phyloP scores from a whole-genome alignment of 495 filamentous ascomycete genomes.

The Parathielavia appendiculata region DNA sequence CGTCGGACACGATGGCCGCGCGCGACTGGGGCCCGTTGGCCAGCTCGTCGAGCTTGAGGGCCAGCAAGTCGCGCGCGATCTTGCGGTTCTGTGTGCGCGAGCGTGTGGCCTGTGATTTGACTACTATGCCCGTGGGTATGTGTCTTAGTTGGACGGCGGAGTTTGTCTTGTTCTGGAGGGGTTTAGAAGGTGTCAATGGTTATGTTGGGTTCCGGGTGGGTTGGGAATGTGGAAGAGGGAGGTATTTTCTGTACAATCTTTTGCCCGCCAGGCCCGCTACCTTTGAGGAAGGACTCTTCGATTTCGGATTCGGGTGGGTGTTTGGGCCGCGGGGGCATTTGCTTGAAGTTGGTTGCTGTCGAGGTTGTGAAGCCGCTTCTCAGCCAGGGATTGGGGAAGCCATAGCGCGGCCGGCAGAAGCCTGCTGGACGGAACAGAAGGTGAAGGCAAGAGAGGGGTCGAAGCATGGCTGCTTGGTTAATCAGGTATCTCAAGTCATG shows the following conservation, averaged over 20 bases:
- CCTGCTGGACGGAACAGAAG: neutral
- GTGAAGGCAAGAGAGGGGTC: neutral
- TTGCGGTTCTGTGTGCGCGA: constrained; percentile 84
- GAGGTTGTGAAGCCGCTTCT: constrained; percentile 17
- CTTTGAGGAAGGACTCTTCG: constrained; percentile 80
- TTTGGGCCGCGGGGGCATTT: constrained; percentile 68
- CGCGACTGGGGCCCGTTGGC: constrained; percentile 46
- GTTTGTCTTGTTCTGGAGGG: constrained; percentile 81
- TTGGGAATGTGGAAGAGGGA: constrained; percentile 8
- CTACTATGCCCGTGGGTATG: constrained; percentile 77
- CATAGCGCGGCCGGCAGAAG: neutral
- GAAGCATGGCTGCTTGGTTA: constrained; percentile 7
- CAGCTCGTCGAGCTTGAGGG: constrained; percentile 66
- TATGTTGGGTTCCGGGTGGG: neutral
- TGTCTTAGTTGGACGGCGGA: constrained; percentile 94
- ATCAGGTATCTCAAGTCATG: neutral
- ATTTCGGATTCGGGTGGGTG: constrained; percentile 70
- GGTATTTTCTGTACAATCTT: constrained; percentile 60
- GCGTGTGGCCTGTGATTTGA: constrained; percentile 89
- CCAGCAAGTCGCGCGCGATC: constrained; percentile 72
- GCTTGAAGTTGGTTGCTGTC: constrained; percentile 13
- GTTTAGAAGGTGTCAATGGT: neutral
- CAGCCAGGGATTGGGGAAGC: neutral
- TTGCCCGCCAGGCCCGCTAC: constrained; percentile 89
- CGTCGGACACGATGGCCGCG: constrained; percentile 35